Conservation (phyloP, 2,329 filamentous ascomycete genomes). For the Eutypa lata region DNA sequence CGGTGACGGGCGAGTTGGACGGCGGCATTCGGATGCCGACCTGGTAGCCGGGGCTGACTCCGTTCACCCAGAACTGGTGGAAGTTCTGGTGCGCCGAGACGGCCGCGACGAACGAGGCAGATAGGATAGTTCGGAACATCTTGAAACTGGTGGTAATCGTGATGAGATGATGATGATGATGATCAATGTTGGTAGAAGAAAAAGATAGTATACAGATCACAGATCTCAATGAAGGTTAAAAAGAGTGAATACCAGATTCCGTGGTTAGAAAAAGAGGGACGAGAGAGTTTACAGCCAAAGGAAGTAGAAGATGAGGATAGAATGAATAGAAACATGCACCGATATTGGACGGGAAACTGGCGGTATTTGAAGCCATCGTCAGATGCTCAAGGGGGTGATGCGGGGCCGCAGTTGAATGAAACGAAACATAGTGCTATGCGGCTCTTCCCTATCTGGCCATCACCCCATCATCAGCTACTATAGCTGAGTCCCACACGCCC, state of each 20-base stretch:
- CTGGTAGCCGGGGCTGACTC: slow-evolving; percentile 30
- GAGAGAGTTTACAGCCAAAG: neutral
- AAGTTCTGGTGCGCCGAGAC: slow-evolving; percentile 37
- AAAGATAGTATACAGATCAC: neutral
- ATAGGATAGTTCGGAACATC: slow-evolving; percentile 24
- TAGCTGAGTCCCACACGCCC: neutral
- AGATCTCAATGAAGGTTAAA: neutral
- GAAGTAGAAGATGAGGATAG: neutral
- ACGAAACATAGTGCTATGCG: neutral
- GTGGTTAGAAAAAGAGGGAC: neutral
- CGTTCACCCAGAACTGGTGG: slow-evolving; percentile 40
- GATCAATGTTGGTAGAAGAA: neutral
- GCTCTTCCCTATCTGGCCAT: neutral
- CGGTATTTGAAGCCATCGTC: neutral
- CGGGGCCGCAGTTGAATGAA: neutral
- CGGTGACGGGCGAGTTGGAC: slow-evolving; percentile 25
- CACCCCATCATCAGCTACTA: neutral
- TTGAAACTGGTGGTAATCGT: slow-evolving; percentile 1
- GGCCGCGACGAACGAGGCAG: slow-evolving; percentile 20
- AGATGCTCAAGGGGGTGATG: neutral
- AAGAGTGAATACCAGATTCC: neutral
- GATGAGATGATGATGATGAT: neutral
- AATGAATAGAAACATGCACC: neutral
- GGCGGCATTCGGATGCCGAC: slow-evolving; percentile 26
- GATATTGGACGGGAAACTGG: neutral